Conservation (phyloP, 23 red algal genomes). For the Gracilariopsis chorda region DNA sequence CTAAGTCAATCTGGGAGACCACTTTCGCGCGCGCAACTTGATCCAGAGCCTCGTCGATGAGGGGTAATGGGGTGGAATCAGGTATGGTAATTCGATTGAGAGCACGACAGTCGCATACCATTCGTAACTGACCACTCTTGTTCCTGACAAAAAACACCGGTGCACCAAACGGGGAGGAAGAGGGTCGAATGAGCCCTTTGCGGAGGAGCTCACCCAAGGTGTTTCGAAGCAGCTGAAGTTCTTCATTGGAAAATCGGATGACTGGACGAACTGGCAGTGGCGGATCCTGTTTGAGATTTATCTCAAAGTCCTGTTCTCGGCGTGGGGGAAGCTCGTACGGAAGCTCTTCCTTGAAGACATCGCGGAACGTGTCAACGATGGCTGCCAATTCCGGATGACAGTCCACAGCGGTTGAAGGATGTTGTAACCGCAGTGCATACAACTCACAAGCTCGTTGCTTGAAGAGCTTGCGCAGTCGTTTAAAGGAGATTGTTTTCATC, state of each 20-base stretch:
- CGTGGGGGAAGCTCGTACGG: not conserved
- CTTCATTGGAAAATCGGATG: not conserved
- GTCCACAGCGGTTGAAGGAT: too few species aligned
- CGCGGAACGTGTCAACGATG: too few species aligned
- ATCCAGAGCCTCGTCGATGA: not conserved
- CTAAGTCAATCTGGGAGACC: not conserved
- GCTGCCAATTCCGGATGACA: too few species aligned
- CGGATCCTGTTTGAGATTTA: not conserved
- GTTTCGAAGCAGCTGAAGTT: not conserved
- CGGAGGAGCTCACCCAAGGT: not conserved
- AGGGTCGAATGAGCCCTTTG: slow-evolving; percentile 6
- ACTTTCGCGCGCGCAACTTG: not conserved
- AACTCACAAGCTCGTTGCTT: too few species aligned
- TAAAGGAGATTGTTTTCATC: too few species aligned
- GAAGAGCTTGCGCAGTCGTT: too few species aligned
- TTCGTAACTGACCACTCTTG: not conserved
- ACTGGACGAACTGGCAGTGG: not conserved
- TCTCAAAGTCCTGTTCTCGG: not conserved
- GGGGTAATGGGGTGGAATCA: not conserved
- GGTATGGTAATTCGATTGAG: not conserved
- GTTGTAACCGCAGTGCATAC: too few species aligned
- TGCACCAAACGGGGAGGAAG: not conserved
- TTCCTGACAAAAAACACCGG: not conserved
- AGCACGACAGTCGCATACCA: not conserved
- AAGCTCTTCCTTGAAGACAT: not conserved